Evolutionary conservation across 1,284 basidiomycete species (phyloP).

Genomic region (Ceratobasidium papillatum): DNA sequence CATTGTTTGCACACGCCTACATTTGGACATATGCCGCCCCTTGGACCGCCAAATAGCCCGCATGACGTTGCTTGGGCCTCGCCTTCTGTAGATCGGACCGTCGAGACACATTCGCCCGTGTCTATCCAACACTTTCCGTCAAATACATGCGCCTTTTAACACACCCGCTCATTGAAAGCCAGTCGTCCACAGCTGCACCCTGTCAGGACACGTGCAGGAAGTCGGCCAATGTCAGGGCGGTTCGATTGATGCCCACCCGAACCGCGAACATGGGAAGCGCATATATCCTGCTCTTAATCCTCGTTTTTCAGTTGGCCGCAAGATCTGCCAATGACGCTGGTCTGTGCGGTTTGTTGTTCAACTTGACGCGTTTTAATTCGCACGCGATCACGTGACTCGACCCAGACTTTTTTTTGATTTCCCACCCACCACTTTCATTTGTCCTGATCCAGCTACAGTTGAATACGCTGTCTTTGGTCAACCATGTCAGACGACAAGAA

Average conservation of each 20-base stretch:
- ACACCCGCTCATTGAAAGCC: background rate
- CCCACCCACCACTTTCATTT: background rate
- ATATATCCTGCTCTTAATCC: background rate
- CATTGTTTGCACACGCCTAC: slow-evolving; percentile 34
- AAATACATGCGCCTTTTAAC: background rate
- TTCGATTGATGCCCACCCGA: background rate
- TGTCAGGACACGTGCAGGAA: slow-evolving; percentile 34
- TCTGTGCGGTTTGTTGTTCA: slow-evolving; percentile 33
- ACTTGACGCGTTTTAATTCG: slow-evolving; percentile 27
- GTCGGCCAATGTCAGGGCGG: background rate
- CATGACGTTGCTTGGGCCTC: background rate
- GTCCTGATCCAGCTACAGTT: background rate
- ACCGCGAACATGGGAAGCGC: background rate
- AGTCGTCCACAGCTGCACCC: slow-evolving; percentile 8
- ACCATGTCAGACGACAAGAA: background rate
- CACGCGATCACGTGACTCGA: slow-evolving; percentile 35
- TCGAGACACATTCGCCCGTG: background rate
- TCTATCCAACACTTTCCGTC: background rate
- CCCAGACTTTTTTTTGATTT: slow-evolving; percentile 14
- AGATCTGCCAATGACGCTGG: background rate
- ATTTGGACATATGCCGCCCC: slow-evolving; percentile 39
- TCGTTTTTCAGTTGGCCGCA: background rate
- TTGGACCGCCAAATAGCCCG: slow-evolving; percentile 20
- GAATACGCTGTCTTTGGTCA: too few relatives aligned
- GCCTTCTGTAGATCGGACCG: background rate